Evolutionary conservation across 1,139 yeast genomes (phyloP).

Genomic region (Hemisphaericaspora subhashii): DNA sequence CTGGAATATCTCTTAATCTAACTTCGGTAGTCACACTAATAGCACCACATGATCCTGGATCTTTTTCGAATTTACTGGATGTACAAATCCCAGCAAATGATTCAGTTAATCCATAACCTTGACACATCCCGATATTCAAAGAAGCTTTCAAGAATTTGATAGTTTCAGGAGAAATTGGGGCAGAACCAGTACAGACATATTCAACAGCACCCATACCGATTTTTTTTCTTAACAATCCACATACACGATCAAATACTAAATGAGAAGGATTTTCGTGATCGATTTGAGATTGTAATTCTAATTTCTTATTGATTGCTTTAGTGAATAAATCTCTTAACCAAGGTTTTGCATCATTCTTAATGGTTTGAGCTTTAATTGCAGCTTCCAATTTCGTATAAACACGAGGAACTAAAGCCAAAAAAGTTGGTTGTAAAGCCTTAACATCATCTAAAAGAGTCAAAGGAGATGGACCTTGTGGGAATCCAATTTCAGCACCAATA

Average conservation of each 20-base stretch:
- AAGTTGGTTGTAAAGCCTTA: conserved; percentile 33
- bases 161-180: conserved; percentile 45
- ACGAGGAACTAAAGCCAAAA: conserved; percentile 40
- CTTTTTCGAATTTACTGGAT: conserved; percentile 31
- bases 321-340: conserved; percentile 24
- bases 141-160: conserved; percentile 42
- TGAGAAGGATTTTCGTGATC: conserved; percentile 18
- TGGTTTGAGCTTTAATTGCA: conserved; percentile 45
- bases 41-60: conserved; percentile 45
- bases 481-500: conserved; percentile 35
- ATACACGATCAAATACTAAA: conserved; percentile 31
- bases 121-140: conserved; percentile 38
- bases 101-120: conserved; percentile 51
- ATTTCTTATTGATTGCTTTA: conserved; percentile 33
- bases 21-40: conserved; percentile 35
- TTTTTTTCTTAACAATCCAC: conserved; percentile 29
- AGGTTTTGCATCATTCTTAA: conserved; percentile 43
- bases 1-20: conserved; percentile 38
- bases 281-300: conserved; percentile 26
- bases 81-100: conserved; percentile 43
- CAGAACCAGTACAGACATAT: conserved; percentile 37
- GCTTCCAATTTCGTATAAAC: conserved; percentile 42
- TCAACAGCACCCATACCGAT: conserved; percentile 36
- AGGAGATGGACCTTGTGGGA: conserved; percentile 41
- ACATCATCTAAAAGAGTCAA: conserved; percentile 40